Conservation (phyloP, 2,329 filamentous ascomycete genomes). For the Cladophialophora chaetospira region DNA sequence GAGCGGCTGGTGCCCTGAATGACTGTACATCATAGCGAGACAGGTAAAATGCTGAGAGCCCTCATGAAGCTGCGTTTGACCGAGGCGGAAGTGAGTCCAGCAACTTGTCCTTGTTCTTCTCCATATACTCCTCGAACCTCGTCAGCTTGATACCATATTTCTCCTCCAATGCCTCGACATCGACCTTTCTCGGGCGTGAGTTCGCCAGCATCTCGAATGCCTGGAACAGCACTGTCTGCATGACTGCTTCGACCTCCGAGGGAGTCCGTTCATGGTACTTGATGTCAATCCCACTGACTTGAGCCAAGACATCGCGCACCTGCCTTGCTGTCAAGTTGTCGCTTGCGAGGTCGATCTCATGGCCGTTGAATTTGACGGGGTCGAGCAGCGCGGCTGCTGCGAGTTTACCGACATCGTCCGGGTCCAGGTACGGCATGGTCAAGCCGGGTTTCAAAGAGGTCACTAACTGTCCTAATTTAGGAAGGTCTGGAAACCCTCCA, state of each 20-base stretch:
- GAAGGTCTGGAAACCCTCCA: slow-evolving; percentile 42
- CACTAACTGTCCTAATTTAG: slow-evolving; percentile 42
- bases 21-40: too few relatives aligned
- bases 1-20: too few relatives aligned
- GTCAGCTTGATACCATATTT: slow-evolving; percentile 46
- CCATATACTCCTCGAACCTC: slow-evolving; percentile 49
- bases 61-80: too few relatives aligned
- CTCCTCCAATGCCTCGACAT: slow-evolving; percentile 26
- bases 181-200: slow-evolving; percentile 31
- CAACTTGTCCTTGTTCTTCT: slow-evolving; percentile 41
- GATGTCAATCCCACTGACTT: slow-evolving; percentile 40
- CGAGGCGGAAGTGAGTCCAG: slow-evolving; percentile 13
- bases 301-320: slow-evolving; percentile 42
- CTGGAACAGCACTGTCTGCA: slow-evolving; percentile 42
- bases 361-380: slow-evolving; percentile 44
- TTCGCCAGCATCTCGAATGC: slow-evolving; percentile 43
- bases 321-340: slow-evolving; percentile 44
- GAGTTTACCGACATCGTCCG: slow-evolving; percentile 52
- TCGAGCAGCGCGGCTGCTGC: slow-evolving; percentile 48
- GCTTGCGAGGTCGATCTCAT: slow-evolving; percentile 46
- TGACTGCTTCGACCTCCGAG: slow-evolving; percentile 44
- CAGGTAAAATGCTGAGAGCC: too few relatives aligned
- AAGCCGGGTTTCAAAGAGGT: slow-evolving; percentile 43
- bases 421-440: slow-evolving; percentile 48
- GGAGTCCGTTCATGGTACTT: slow-evolving; percentile 45